A percentile compares a stretch with the other conserved stretches of the same genome.
Evolutionary conservation across 257 asterid species (phyloP).

Genomic region (Solanum lignicaule): DNA sequence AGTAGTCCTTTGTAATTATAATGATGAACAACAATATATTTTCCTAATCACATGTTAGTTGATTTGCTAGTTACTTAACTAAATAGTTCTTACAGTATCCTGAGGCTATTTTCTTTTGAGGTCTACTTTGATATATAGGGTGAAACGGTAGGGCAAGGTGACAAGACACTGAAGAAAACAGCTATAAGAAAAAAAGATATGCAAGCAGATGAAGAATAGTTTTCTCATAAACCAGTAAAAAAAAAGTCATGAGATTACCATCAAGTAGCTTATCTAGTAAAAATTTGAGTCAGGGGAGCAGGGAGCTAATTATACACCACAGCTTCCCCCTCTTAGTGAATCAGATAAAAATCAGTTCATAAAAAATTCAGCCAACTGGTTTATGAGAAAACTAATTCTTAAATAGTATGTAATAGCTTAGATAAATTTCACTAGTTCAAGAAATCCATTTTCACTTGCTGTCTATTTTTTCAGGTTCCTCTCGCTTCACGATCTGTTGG

Average conservation of each 20-base stretch:
- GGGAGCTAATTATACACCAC: background rate
- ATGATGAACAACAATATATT: background rate
- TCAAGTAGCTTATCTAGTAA: background rate
- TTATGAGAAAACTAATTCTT: background rate
- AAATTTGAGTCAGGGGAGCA: background rate
- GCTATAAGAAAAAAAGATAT: background rate
- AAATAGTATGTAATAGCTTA: background rate
- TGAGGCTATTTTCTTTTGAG: background rate
- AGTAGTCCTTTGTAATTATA: background rate
- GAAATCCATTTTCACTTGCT: background rate
- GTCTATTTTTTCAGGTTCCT: slow-evolving; percentile 39
- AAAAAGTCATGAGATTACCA: background rate
- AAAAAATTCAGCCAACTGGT: background rate
- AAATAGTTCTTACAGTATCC: background rate
- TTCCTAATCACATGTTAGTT: background rate
- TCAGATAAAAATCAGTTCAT: background rate
- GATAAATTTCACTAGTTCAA: background rate
- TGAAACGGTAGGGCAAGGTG: background rate
- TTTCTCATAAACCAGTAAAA: background rate
- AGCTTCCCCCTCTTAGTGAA: background rate
- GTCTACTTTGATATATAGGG: background rate
- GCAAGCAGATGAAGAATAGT: background rate
- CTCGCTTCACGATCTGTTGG: slow-evolving; percentile 56
- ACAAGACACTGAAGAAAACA: background rate
- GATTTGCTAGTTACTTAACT: background rate